Evolutionary conservation across 2,329 filamentous ascomycete genomes (phyloP), one percentile per base, ranked within the genome.

Genomic region (Ampelomyces quisqualis): DNA sequence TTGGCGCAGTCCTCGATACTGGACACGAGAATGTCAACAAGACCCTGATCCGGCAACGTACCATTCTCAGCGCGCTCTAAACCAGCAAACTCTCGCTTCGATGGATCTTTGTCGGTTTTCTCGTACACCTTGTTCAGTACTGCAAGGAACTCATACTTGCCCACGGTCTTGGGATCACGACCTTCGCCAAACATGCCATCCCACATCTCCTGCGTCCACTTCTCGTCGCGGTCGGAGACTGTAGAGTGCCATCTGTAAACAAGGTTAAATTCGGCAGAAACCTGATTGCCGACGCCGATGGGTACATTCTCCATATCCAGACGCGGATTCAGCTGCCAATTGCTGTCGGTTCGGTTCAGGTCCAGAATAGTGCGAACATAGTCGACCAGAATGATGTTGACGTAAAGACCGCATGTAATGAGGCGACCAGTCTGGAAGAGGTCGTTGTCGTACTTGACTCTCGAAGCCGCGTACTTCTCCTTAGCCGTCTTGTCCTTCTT

Each of bases 181-280:
- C 49, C 57, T 29, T 67, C 81, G 34, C 63, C 64, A 26, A 70
- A 70, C 15, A 70, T 43, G 3, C 53, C 47, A n/a, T 68, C 58
- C 57, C 60, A 68, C 31, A 71, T 43, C 14, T 84, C 74, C 53
- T 89, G 77, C 15, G 88, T 85, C 88, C 88, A 94, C 51, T 82
- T 76, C 59, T 93, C 88, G 57, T 95, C 89, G 49, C 80, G 82
- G 43, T 81, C 78, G 24, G 77, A 79, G 54, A 93, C 86, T 53
- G 85, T 83, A 3, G 87, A 88, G 71, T 94, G 88, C 88, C 88
- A 94, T 49, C 88, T 78, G 66, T 95, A 94, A 53, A 86, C 85
- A 7, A 95, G 76, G 61, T 93, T 94, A 75, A 95, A 95, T 70
- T 95, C 89, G 3, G 86, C 87, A 0, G 87, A 91, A 4, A 91